Percentiles rank a stretch among this genome's conserved stretches.
Evolutionary conservation across 1,284 basidiomycete genomes (phyloP).

Genomic region (Ceratobasidium theobromae): DNA sequence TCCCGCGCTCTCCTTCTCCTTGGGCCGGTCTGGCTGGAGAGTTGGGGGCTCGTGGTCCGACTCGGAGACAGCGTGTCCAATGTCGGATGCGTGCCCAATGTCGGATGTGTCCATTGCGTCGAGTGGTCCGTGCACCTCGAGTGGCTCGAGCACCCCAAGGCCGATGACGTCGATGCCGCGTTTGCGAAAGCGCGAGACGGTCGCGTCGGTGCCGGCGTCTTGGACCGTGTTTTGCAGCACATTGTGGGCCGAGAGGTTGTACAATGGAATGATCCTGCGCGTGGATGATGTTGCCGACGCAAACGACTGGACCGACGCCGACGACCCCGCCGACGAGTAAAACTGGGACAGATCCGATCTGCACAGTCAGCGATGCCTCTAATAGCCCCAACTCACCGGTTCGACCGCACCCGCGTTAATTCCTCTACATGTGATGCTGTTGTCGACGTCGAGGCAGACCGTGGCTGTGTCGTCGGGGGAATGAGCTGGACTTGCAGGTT

Average conservation of each 20-base stretch:
- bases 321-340: constrained; percentile 51
- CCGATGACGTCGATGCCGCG: constrained; percentile 81
- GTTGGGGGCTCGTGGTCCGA: constrained; percentile 1
- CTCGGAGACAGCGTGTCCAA: not conserved
- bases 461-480: constrained; percentile 44
- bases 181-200: constrained; percentile 87
- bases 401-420: not conserved
- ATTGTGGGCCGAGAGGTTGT: constrained; percentile 91
- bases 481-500: constrained; percentile 95
- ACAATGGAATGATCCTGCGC: constrained; percentile 86
- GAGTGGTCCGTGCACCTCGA: constrained; percentile 66
- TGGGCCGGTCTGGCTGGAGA: not conserved
- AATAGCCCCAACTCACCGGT: constrained; percentile 3
- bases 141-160: constrained; percentile 74
- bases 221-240: constrained; percentile 89
- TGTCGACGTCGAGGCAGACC: constrained; percentile 30
- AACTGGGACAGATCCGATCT: constrained; percentile 44
- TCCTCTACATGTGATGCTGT: constrained; percentile 11
- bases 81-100: not conserved
- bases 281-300: constrained; percentile 53
- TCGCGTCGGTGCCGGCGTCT: constrained; percentile 92
- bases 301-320: constrained; percentile 51
- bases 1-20: constrained; percentile 39
- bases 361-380: constrained; percentile 30
- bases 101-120: not conserved